Evolutionary conservation across 768 basidiomycete genomes (phyloP).

Genomic region (Kwoniella mangroviensis): DNA sequence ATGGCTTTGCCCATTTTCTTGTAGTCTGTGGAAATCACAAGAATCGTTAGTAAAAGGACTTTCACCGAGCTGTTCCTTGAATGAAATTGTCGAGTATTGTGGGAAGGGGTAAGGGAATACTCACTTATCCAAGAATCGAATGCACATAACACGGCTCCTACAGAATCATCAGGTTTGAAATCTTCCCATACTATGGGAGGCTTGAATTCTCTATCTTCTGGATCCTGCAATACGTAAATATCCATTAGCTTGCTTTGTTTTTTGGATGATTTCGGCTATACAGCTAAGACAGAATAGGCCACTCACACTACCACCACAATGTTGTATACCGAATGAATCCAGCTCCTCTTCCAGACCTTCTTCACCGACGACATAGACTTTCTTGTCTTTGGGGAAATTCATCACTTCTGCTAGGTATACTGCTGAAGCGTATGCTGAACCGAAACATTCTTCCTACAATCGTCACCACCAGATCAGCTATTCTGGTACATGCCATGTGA

Average conservation of each 20-base stretch:
- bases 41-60: neutral
- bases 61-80: no score
- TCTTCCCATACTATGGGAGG: slow-evolving; percentile 64
- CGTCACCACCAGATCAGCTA: neutral
- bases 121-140: slow-evolving; percentile 75
- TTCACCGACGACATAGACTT: slow-evolving; percentile 95
- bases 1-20: slow-evolving; percentile 92
- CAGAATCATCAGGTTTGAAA: slow-evolving; percentile 67
- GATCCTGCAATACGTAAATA: slow-evolving; percentile 65
- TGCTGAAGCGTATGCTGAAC: slow-evolving; percentile 85
- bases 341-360: slow-evolving; percentile 90
- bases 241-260: neutral
- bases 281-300: neutral
- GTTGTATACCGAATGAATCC: slow-evolving; percentile 77
- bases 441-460: slow-evolving; percentile 88
- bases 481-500: neutral
- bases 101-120: slow-evolving; percentile 5
- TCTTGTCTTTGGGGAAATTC: slow-evolving; percentile 86
- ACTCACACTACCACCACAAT: slow-evolving; percentile 82
- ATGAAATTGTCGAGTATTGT: no score
- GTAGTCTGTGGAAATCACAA: slow-evolving; percentile 63
- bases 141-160: slow-evolving; percentile 94
- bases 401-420: slow-evolving; percentile 86
- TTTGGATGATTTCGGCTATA: neutral
- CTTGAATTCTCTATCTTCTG: slow-evolving; percentile 75